Evolutionary conservation across 2,329 filamentous ascomycete genomes (phyloP).

Genomic region (Fusarium humuli): DNA sequence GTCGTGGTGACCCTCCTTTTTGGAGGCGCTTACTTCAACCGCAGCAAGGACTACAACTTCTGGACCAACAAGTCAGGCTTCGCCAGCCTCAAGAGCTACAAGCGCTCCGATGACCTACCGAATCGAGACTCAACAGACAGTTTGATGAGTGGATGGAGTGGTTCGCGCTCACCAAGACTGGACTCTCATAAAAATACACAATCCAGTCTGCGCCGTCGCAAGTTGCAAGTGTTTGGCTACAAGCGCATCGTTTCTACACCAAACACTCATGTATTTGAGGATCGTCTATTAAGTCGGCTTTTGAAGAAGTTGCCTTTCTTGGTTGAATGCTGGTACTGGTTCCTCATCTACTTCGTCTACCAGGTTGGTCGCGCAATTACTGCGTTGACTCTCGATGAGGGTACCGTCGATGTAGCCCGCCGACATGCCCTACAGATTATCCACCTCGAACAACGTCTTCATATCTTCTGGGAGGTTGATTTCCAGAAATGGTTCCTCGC

Average conservation of each 20-base stretch:
- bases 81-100: slow-evolving; percentile 37
- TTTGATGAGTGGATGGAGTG: slow-evolving; percentile 43
- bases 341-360: slow-evolving; percentile 82
- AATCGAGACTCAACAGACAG: slow-evolving; percentile 46
- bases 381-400: slow-evolving; percentile 74
- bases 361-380: slow-evolving; percentile 79
- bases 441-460: slow-evolving; percentile 71
- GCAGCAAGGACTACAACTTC: slow-evolving; percentile 54
- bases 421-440: slow-evolving; percentile 76
- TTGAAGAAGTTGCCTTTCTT: slow-evolving; percentile 77
- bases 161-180: slow-evolving; percentile 45
- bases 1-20: slow-evolving; percentile 58
- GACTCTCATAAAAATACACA: slow-evolving; percentile 42
- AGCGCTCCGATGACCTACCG: slow-evolving; percentile 49
- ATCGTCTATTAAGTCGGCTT: slow-evolving; percentile 58
- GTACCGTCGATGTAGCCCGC: slow-evolving; percentile 75
- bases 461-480: slow-evolving; percentile 72
- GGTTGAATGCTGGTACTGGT: slow-evolving; percentile 82
- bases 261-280: slow-evolving; percentile 50
- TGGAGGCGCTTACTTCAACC: slow-evolving; percentile 59
- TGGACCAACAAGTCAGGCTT: slow-evolving; percentile 39
- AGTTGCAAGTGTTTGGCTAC: slow-evolving; percentile 50
- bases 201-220: slow-evolving; percentile 49
- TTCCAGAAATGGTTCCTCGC: slow-evolving; percentile 67
- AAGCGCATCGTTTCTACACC: slow-evolving; percentile 49